Evolutionary conservation across 2,329 filamentous ascomycete genomes (phyloP).

Genomic region (Beauveria pseudobassiana): DNA sequence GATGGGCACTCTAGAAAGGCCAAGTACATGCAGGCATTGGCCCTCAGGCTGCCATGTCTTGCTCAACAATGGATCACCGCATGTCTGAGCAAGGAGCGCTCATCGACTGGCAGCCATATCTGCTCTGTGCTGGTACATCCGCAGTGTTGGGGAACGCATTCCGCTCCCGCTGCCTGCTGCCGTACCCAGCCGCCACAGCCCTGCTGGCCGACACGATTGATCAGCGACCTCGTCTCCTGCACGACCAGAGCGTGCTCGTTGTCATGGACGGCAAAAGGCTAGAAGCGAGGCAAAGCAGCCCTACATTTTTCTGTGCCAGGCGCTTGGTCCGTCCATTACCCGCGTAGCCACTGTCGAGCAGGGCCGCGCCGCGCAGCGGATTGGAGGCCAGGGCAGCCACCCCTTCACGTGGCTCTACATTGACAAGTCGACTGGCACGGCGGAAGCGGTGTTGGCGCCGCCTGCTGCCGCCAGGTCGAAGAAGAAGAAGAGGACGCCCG

Average conservation of each 20-base stretch:
- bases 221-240: slow-evolving; percentile 55
- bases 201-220: slow-evolving; percentile 50
- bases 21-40: slow-evolving; percentile 93
- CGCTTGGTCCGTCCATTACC: slow-evolving; percentile 65
- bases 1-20: slow-evolving; percentile 78
- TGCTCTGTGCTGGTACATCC: slow-evolving; percentile 79
- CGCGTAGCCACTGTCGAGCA: slow-evolving; percentile 59
- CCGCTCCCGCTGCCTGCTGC: slow-evolving; percentile 60
- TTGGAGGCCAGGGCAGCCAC: slow-evolving; percentile 34
- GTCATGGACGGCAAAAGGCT: slow-evolving; percentile 53
- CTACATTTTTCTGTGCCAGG: slow-evolving; percentile 73
- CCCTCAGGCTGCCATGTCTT: slow-evolving; percentile 80
- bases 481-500: slow-evolving; percentile 29
- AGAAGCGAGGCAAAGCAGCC: slow-evolving; percentile 58
- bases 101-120: slow-evolving; percentile 71
- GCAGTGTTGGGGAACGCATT: slow-evolving; percentile 67
- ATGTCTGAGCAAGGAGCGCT: slow-evolving; percentile 55
- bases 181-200: slow-evolving; percentile 52
- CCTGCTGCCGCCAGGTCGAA: slow-evolving; percentile 23
- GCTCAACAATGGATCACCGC: slow-evolving; percentile 73
- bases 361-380: slow-evolving; percentile 54
- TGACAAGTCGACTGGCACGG: slow-evolving; percentile 54
- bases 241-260: slow-evolving; percentile 60
- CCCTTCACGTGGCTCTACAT: slow-evolving; percentile 75
- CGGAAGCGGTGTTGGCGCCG: slow-evolving; percentile 38